Conservation (phyloP, 2,329 filamentous ascomycete genomes). For the Coniochaeta hoffmannii region DNA sequence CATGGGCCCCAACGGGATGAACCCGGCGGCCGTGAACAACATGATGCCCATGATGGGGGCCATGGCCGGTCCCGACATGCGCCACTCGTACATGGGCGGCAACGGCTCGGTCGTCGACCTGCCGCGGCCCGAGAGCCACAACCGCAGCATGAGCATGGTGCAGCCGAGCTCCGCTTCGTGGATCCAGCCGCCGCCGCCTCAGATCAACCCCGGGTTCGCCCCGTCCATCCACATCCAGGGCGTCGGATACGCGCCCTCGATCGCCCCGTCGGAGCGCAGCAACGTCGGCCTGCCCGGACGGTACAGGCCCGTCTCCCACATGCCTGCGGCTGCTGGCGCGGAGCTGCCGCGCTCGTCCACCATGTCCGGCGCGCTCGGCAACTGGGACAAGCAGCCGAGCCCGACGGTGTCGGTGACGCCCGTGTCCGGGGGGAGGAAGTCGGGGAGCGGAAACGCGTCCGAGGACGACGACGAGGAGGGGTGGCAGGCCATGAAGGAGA, state of each 20-base stretch:
- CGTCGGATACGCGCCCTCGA: constrained; percentile 73
- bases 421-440: constrained; percentile 2
- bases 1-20: constrained; percentile 13
- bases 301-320: constrained; percentile 80
- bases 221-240: constrained; percentile 44
- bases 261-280: constrained; percentile 92
- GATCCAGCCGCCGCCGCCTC: constrained; percentile 37
- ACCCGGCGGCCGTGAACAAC: constrained; percentile 23
- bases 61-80: constrained; percentile 18
- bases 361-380: constrained; percentile 32
- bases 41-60: constrained; percentile 24
- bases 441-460: constrained; percentile 37
- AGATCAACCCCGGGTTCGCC: constrained; percentile 31
- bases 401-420: constrained; percentile 20
- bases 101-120: constrained; percentile 36
- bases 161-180: constrained; percentile 58
- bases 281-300: constrained; percentile 84
- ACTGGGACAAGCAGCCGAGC: constrained; percentile 24
- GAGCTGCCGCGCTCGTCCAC: constrained; percentile 29
- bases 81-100: constrained; percentile 39
- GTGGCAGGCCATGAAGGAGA: constrained; percentile 64
- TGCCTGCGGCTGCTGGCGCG: constrained; percentile 20
- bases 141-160: constrained; percentile 77
- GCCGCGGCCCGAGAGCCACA: constrained; percentile 35
- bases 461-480: constrained; percentile 62